Evolutionary conservation across 1,284 basidiomycete genomes (phyloP).

Genomic region (Leucoagaricus sp.): DNA sequence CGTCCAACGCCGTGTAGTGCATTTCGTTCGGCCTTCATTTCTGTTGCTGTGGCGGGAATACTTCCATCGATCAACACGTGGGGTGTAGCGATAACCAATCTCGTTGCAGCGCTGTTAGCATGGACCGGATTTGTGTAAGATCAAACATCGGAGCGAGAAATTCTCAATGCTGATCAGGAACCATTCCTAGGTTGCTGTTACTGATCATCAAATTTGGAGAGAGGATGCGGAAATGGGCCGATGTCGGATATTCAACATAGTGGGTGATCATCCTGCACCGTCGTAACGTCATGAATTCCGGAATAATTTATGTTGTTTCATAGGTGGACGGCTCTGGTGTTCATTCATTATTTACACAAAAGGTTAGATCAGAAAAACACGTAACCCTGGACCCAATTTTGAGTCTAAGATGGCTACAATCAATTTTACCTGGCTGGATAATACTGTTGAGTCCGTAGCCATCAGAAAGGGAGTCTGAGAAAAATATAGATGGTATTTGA

Average conservation of each 20-base stretch:
- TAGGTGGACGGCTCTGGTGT: too few species aligned
- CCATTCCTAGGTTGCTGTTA: constrained; percentile 35
- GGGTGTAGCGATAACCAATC: constrained; percentile 32
- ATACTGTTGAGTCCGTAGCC: too few species aligned
- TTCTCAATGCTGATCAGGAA: neutral
- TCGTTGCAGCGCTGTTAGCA: constrained; percentile 29
- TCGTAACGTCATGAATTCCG: too few species aligned
- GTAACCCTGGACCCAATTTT: too few species aligned
- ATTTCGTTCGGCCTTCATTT: constrained; percentile 29
- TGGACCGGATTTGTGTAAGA: constrained; percentile 31
- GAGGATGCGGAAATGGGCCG: constrained; percentile 32
- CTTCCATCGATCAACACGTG: constrained; percentile 35
- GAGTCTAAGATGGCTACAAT: too few species aligned
- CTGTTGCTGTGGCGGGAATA: constrained; percentile 32
- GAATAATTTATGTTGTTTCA: too few species aligned
- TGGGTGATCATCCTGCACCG: too few species aligned
- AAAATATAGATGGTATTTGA: too few species aligned
- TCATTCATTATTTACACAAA: too few species aligned
- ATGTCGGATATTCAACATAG: constrained; percentile 29
- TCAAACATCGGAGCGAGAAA: neutral
- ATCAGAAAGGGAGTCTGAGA: too few species aligned
- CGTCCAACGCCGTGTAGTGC: constrained; percentile 24
- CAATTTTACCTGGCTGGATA: too few species aligned
- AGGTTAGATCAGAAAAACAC: too few species aligned
- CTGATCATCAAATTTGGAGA: constrained; percentile 37